Conservation (phyloP, 257 asterid genomes). For the Penstemon barbatus region DNA sequence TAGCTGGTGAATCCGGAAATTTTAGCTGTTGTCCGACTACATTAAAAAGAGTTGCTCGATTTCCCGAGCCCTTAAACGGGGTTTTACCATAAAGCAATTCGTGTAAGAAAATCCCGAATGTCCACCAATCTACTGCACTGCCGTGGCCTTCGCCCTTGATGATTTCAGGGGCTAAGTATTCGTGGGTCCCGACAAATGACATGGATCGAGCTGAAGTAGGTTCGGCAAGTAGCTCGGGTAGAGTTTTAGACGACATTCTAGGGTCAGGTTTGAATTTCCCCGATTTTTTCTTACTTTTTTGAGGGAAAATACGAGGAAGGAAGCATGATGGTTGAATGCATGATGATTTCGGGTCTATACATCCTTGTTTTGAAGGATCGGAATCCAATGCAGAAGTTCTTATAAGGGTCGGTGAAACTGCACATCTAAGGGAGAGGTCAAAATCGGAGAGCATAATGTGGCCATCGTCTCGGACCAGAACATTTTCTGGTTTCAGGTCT, state of each 20-base stretch:
- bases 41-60: slow-evolving; percentile 74
- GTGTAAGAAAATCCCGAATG: slow-evolving; percentile 77
- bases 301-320: slow-evolving; percentile 67
- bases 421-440: slow-evolving; percentile 76
- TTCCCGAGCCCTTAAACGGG: slow-evolving; percentile 74
- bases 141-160: slow-evolving; percentile 91
- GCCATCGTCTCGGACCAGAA: slow-evolving; percentile 80
- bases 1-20: slow-evolving; percentile 69
- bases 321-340: slow-evolving; percentile 81
- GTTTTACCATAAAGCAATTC: slow-evolving; percentile 74
- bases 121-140: slow-evolving; percentile 93
- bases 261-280: slow-evolving; percentile 51
- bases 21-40: slow-evolving; percentile 72
- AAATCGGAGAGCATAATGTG: slow-evolving; percentile 90
- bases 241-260: slow-evolving; percentile 36
- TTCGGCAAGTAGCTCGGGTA: slow-evolving; percentile 77
- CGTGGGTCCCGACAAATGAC: slow-evolving; percentile 87
- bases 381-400: slow-evolving; percentile 45
- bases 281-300: slow-evolving; percentile 51
- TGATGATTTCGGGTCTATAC: slow-evolving; percentile 67
- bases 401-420: slow-evolving; percentile 70
- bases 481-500: slow-evolving; percentile 80
- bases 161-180: slow-evolving; percentile 76
- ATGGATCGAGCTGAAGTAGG: slow-evolving; percentile 82
- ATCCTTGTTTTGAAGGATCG: slow-evolving; percentile 52